Evolutionary conservation across 257 asterid species (phyloP).

Genomic region (Lithospermum erythrorhizon): DNA sequence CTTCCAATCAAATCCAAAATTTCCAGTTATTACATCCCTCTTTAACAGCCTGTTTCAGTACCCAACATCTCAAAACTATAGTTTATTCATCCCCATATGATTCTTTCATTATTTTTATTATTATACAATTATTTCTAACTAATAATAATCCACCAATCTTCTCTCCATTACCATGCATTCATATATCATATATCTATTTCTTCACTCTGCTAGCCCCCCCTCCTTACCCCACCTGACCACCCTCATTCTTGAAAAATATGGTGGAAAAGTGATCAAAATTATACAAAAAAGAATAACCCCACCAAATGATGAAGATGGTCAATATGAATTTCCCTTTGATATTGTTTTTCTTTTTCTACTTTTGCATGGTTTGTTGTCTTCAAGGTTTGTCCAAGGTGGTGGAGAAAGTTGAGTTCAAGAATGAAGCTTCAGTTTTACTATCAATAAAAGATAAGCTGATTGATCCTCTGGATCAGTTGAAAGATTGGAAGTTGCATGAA

Average conservation of each 20-base stretch:
- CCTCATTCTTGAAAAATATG: slow-evolving; percentile 11
- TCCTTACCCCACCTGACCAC: slow-evolving; percentile 24
- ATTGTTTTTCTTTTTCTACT: slow-evolving; percentile 18
- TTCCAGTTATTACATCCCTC: slow-evolving; percentile 26
- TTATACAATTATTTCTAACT: slow-evolving; percentile 14
- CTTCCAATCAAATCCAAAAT: slow-evolving; percentile 41
- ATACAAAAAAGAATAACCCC: slow-evolving; percentile 6
- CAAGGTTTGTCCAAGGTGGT: slow-evolving; percentile 12
- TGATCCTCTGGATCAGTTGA: slow-evolving; percentile 48
- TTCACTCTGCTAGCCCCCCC: slow-evolving; percentile 5
- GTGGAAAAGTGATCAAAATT: slow-evolving; percentile 12
- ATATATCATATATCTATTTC: slow-evolving; percentile 7
- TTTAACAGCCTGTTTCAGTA: slow-evolving; percentile 49
- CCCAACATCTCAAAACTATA: slow-evolving; percentile 57
- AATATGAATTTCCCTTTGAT: slow-evolving; percentile 31
- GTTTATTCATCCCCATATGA: neutral
- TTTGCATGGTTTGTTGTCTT: slow-evolving; percentile 12
- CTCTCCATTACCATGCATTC: slow-evolving; percentile 18
- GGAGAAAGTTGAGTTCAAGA: slow-evolving; percentile 8
- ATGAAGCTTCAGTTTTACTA: slow-evolving; percentile 35
- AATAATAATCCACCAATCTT: slow-evolving; percentile 15
- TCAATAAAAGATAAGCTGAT: slow-evolving; percentile 36
- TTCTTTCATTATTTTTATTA: slow-evolving; percentile 9
- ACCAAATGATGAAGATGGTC: slow-evolving; percentile 3
- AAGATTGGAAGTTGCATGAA: slow-evolving; percentile 38